Percentiles rank a stretch among this genome's conserved stretches.
phyloP scores from a whole-genome alignment of 78 protist species.

The Dictyostelium purpureum region DNA sequence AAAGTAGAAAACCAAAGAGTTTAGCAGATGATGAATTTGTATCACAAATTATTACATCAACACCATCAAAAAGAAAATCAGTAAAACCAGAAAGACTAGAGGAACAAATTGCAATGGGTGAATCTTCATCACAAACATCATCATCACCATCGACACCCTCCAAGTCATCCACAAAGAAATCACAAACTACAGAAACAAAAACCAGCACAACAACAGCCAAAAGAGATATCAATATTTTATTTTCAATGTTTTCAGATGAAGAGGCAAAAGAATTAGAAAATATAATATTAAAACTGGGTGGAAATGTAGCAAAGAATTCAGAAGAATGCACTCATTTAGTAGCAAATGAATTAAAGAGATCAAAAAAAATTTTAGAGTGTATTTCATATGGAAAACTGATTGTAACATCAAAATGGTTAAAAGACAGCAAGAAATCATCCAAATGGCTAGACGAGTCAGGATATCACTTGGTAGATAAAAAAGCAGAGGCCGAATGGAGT shows the following conservation, averaged over 20 bases:
- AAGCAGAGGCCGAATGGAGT: slow-evolving; percentile 45
- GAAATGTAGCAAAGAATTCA: not conserved
- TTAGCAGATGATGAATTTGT: not conserved
- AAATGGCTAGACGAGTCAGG: not conserved
- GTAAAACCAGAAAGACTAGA: not conserved
- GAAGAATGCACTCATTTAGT: slow-evolving; percentile 26
- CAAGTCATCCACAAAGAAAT: not conserved
- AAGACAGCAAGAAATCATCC: not conserved
- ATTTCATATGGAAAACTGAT: slow-evolving; percentile 17
- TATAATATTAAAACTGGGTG: not conserved
- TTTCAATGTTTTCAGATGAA: not conserved
- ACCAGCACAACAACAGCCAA: not conserved
- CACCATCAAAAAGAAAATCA: not conserved
- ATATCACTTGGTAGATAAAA: not conserved
- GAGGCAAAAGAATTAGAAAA: not conserved
- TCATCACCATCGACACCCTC: not conserved
- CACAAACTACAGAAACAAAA: not conserved
- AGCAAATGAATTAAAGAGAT: slow-evolving; percentile 24
- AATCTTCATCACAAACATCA: not conserved
- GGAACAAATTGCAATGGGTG: not conserved
- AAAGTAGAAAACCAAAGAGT: not conserved
- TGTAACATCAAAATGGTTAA: slow-evolving; percentile 28
- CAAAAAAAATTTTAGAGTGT: slow-evolving; percentile 6
- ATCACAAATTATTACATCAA: not conserved
- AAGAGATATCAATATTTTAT: not conserved